Conservation (phyloP, 805 yeast genomes). For the Isabelozyma gotoi region DNA sequence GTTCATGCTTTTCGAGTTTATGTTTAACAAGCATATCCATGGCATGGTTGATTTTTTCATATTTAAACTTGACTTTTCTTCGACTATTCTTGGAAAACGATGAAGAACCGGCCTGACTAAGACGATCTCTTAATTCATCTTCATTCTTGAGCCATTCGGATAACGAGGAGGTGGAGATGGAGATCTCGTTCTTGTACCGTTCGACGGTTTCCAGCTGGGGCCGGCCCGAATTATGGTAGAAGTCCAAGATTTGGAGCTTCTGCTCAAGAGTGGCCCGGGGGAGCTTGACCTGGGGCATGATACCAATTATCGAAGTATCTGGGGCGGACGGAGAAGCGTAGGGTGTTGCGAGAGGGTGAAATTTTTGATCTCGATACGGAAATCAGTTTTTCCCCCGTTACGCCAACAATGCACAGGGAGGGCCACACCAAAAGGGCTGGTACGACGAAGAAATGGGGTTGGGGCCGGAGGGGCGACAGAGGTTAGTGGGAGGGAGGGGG, state of each 20-base stretch:
- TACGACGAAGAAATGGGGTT: too few relatives aligned
- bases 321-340: not conserved
- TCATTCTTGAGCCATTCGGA: constrained; percentile 64
- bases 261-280: constrained; percentile 62
- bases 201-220: constrained; percentile 63
- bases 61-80: constrained; percentile 52
- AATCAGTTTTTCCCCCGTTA: not conserved
- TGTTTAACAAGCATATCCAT: constrained; percentile 56
- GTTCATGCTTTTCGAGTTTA: constrained; percentile 41
- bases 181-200: constrained; percentile 45
- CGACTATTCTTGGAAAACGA: constrained; percentile 33
- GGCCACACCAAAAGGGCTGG: too few relatives aligned
- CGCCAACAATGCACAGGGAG: not conserved
- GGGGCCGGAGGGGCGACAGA: too few relatives aligned
- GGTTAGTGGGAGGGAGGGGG: too few relatives aligned
- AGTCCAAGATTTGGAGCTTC: constrained; percentile 55
- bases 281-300: constrained; percentile 16
- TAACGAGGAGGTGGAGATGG: constrained; percentile 60
- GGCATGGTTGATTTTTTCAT: constrained; percentile 56
- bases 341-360: not conserved
- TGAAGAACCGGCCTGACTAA: constrained; percentile 31
- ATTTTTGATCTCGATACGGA: not conserved
- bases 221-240: constrained; percentile 44
- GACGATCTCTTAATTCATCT: constrained; percentile 46
- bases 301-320: not conserved